phyloP scores from a whole-genome alignment of 257 asterid genomes.

The Solanum chmielewskii region DNA sequence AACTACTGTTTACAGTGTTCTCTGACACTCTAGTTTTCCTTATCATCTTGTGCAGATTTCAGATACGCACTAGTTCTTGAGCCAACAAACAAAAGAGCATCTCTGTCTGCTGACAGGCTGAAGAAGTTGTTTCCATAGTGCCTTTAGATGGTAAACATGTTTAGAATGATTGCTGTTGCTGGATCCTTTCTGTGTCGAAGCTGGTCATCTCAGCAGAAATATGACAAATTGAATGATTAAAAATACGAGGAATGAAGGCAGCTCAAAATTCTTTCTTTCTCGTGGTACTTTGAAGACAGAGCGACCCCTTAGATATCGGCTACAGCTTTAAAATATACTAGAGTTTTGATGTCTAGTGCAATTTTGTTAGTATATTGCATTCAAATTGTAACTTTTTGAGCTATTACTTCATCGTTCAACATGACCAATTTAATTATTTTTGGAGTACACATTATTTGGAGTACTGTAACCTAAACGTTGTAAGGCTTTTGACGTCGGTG shows the following conservation, averaged over 20 bases:
- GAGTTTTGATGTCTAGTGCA: not conserved
- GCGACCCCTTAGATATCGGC: not conserved
- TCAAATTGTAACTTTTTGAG: not conserved
- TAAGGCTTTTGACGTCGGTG: not conserved
- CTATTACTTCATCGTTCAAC: not conserved
- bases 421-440: not conserved
- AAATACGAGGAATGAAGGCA: not conserved
- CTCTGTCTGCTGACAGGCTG: conserved; percentile 58
- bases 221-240: not conserved
- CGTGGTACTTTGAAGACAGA: not conserved
- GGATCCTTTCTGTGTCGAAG: not conserved
- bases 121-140: conserved; percentile 43
- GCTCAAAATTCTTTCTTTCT: not conserved
- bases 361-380: not conserved
- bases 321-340: not conserved
- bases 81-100: conserved; percentile 93
- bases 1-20: not conserved
- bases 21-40: not conserved
- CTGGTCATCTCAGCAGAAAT: not conserved
- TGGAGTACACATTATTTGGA: not conserved
- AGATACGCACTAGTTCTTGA: conserved; percentile 77
- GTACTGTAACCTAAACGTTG: not conserved
- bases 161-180: not conserved
- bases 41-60: conserved; percentile 48
- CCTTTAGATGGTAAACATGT: not conserved